Evolutionary conservation across 2,329 filamentous ascomycete genomes (phyloP), one percentile per base, ranked within the genome.

Genomic region (Colletotrichum karsti): DNA sequence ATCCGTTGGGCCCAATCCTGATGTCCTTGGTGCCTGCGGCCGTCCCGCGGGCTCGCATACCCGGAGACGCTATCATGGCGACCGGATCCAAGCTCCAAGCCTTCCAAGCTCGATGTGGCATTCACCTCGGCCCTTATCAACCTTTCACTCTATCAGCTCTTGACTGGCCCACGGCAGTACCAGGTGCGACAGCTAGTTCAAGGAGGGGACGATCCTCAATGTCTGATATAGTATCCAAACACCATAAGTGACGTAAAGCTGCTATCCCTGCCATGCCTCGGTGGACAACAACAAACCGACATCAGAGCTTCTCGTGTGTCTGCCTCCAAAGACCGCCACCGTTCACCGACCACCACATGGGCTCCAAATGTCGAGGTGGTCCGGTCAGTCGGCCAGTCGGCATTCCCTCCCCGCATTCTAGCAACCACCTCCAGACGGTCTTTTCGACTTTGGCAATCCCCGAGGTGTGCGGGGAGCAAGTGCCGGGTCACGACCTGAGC

Each of bases 1-100:
- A 37, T 7, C 18, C 59, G 28, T 46, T 42, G 22, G 46, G 44
- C 22, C 44, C 64, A 30, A 44, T 28, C 54, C n/a, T 39, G 37
- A 22, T 18, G 46, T 54, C 37, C 22, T 37, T 48, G 60, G 65
- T 68, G 65, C 65, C 60, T 68, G 65, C 60, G 37, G 46, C 65
- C 48, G 65, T 46, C 60, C 54, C 30, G 53, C 60, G 30, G n/a
- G 37, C 60, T 64, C 53, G 54, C 54, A 48, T 64, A 54, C 10
- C 46, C 30, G 60, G 46, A 13, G 26, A 37, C 51, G 20, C 35
- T 46, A 54, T 50, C 33, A 33, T 12, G 33, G n/a, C 53, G 10
- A 30, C 42, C 37, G 26, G 41, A 50, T 30, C 50, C 50, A 56
- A 51, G 58, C 50, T 50, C 51, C 26, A 9, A 28, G 7, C n/a